Percentiles rank a stretch among this genome's conserved stretches.
phyloP scores from a whole-genome alignment of 768 basidiomycete species.

The Cyclocybe cylindracea region DNA sequence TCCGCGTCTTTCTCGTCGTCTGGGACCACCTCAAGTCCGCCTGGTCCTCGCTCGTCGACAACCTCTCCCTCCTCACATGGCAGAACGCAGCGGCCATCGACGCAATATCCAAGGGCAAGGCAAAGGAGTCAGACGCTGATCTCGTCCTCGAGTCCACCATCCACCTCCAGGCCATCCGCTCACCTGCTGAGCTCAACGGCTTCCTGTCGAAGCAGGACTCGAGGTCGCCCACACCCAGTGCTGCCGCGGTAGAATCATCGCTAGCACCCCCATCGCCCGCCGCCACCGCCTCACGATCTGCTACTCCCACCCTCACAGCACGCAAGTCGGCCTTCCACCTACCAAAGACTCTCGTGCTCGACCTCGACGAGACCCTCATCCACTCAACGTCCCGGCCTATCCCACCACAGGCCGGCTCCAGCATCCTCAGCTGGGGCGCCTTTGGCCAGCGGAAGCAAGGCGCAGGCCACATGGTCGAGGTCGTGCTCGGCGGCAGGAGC shows the following conservation, averaged over 20 bases:
- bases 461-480: constrained; percentile 88
- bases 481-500: constrained; percentile 83
- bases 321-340: constrained; percentile 75
- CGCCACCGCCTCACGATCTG: constrained; percentile 35
- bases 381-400: constrained; percentile 92
- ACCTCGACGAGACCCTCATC: constrained; percentile 97
- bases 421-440: constrained; percentile 60
- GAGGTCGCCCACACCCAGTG: not conserved
- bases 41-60: constrained; percentile 48
- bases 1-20: constrained; percentile 65
- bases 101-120: constrained; percentile 16
- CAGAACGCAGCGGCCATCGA: constrained; percentile 6
- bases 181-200: no score
- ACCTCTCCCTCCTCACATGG: constrained; percentile 14
- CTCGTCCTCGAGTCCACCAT: constrained; percentile 5
- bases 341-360: constrained; percentile 94
- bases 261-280: constrained; percentile 15
- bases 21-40: constrained; percentile 71
- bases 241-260: not conserved
- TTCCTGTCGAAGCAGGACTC: no score
- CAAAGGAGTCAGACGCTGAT: constrained; percentile 9
- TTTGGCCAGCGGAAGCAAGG: constrained; percentile 61
- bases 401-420: constrained; percentile 47
- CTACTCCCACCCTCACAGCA: constrained; percentile 49
- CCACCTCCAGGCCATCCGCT: not conserved